Conservation (phyloP, 352 stramenopile species). For the Saprolegnia parasitica region DNA sequence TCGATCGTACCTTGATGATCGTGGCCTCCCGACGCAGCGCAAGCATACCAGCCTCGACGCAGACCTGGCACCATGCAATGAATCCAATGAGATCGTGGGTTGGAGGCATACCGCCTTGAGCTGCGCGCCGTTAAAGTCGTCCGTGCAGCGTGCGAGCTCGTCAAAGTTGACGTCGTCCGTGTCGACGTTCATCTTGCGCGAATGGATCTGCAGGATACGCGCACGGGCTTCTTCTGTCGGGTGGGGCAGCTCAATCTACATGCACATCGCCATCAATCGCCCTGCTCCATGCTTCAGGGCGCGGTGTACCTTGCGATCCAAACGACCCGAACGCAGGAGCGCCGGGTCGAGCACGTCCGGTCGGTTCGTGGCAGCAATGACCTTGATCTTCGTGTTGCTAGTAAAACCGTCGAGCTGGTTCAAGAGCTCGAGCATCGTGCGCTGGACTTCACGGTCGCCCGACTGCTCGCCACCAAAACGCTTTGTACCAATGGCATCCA, state of each 20-base stretch:
- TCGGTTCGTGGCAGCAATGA: slow-evolving; percentile 97
- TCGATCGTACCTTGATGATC: slow-evolving; percentile 76
- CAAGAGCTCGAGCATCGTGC: slow-evolving; percentile 98
- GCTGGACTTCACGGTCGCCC: slow-evolving; percentile 96
- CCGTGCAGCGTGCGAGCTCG: slow-evolving; percentile 94
- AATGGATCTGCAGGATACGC: slow-evolving; percentile 97
- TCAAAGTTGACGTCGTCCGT: slow-evolving; percentile 96
- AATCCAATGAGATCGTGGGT: neutral
- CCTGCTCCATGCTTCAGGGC: no score
- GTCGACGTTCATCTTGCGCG: slow-evolving; percentile 96
- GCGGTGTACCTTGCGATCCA: slow-evolving; percentile 88
- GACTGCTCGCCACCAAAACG: slow-evolving; percentile 96
- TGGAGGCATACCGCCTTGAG: slow-evolving; percentile 88
- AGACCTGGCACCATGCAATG: slow-evolving; percentile 58
- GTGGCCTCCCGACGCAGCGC: slow-evolving; percentile 92
- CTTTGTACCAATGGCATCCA: slow-evolving; percentile 99
- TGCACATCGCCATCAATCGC: no score
- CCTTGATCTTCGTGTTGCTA: slow-evolving; percentile 98
- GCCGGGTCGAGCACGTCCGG: slow-evolving; percentile 95
- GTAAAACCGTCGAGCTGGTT: slow-evolving; percentile 98
- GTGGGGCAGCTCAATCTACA: slow-evolving; percentile 96
- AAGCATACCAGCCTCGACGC: slow-evolving; percentile 98
- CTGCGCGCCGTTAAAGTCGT: slow-evolving; percentile 99
- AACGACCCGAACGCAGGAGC: slow-evolving; percentile 88
- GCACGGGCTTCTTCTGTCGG: slow-evolving; percentile 95